Evolutionary conservation across 2,329 filamentous ascomycete genomes (phyloP).

Genomic region (Sporothrix protearum): DNA sequence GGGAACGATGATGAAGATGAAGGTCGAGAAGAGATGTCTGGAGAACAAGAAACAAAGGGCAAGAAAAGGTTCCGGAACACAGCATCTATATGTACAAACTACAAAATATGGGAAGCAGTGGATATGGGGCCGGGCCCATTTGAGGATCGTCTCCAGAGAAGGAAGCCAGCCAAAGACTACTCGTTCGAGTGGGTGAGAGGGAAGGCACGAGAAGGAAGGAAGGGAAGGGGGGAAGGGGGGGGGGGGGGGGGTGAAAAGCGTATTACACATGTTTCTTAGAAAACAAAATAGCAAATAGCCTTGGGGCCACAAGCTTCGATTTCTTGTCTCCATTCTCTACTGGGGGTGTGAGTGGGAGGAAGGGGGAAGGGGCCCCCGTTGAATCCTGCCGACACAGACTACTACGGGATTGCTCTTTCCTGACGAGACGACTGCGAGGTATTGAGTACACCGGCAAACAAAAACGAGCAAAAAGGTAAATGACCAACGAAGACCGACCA

Average conservation of each 20-base stretch:
- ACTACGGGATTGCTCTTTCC: conserved; percentile 15
- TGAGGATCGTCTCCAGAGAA: conserved; percentile 6
- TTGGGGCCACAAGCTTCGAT: neutral
- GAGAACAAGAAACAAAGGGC: neutral
- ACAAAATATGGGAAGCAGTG: neutral
- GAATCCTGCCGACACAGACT: neutral
- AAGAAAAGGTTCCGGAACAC: conserved; percentile 18
- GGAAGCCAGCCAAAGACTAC: conserved; percentile 1
- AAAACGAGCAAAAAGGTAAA: neutral
- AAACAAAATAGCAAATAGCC: conserved; percentile 18
- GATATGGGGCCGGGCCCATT: conserved; percentile 9
- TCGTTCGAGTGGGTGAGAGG: conserved; percentile 7
- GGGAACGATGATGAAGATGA: neutral
- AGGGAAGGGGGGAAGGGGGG: neutral
- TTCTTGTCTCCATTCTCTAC: neutral
- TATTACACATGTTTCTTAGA: conserved; percentile 22
- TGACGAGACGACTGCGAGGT: neutral
- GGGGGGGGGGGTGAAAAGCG: conserved; percentile 2
- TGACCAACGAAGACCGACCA: neutral
- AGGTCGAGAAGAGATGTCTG: conserved; percentile 3
- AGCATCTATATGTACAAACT: conserved; percentile 20
- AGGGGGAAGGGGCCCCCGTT: neutral
- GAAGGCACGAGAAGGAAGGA: neutral
- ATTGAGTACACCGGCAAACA: neutral
- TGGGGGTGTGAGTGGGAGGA: neutral